Evolutionary conservation across 768 basidiomycete genomes (phyloP), one percentile per base, ranked within the genome.

Genomic region (Mycena olivaceomarginata): DNA sequence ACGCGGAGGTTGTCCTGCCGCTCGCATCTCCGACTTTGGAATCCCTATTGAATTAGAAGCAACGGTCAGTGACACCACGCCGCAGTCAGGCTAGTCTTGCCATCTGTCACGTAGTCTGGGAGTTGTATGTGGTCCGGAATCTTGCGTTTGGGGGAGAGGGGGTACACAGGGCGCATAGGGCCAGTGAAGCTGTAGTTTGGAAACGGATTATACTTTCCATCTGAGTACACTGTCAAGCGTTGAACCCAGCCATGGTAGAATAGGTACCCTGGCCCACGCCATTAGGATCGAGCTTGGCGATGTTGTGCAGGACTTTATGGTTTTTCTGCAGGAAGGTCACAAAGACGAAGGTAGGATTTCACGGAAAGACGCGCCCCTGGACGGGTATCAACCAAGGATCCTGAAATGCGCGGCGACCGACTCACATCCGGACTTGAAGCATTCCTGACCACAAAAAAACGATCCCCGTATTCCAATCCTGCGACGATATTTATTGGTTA

Each of bases 391-490:
- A 22, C 62, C 37, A 76, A 75, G 60, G 73, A 78, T 70, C 64
- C 78, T 59, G 15, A 43, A 77, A 77, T 72, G 62, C 40, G 72
- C 40, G 72, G 76, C 18, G 63, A 74, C 22, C 22, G 51, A 89
- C 97, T 89, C 85, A 98, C 98, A 99, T 85, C 92, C 94, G 63
- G 93, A 91, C 86, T 98, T 99, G 92, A 99, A 99, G 87, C 98
- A 99, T 67, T 96, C 96, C 85, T 99, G 98, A 37, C 94, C 93
- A 79, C 98, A 99, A 87, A 98, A 99, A 84, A 94, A 95, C 43
- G 96, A 97, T 41, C 96, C 95, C 64, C 89, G 90, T 78, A 97
- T 94, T 67, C 94, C 95, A 45, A 97, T 89, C 83, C 96, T 97
- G 48, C 75, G 37, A 63, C 59, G 74, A 82, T 67, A 70, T 78